Conservation (phyloP, 768 basidiomycete genomes). For the Sarcodon sp. region DNA sequence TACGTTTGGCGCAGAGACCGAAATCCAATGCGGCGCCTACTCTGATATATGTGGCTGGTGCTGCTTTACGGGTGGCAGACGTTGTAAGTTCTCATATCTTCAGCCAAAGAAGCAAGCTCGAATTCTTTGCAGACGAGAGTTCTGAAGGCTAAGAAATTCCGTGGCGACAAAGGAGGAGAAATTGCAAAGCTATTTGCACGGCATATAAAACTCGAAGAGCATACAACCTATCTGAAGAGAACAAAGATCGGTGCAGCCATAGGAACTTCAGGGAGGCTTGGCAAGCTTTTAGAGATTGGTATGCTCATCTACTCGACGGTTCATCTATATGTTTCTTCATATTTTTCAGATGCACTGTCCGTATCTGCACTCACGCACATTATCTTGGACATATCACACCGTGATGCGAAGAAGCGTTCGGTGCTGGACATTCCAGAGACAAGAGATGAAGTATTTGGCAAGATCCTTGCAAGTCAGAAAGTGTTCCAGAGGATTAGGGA, state of each 20-base stretch:
- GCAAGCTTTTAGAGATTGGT: slow-evolving; percentile 75
- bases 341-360: slow-evolving; percentile 47
- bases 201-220: slow-evolving; percentile 85
- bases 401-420: slow-evolving; percentile 64
- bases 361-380: slow-evolving; percentile 74
- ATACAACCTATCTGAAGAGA: slow-evolving; percentile 68
- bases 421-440: slow-evolving; percentile 79
- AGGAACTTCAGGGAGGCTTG: slow-evolving; percentile 86
- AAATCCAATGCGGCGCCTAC: slow-evolving; percentile 79
- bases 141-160: slow-evolving; percentile 53
- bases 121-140: slow-evolving; percentile 31
- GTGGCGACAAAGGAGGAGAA: slow-evolving; percentile 79
- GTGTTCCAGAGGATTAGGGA: slow-evolving; percentile 50
- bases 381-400: slow-evolving; percentile 63
- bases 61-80: slow-evolving; percentile 90
- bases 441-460: slow-evolving; percentile 68
- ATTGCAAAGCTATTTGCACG: slow-evolving; percentile 94
- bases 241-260: slow-evolving; percentile 86
- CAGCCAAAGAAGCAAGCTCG: neutral
- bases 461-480: slow-evolving; percentile 49
- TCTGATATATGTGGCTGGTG: slow-evolving; percentile 70
- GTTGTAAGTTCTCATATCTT: slow-evolving; percentile 17
- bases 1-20: slow-evolving; percentile 61
- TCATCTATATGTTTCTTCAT: slow-evolving; percentile 2
- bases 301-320: slow-evolving; percentile 8